phyloP scores from a whole-genome alignment of 1,139 yeast species.

The Pichia kudriavzevii region DNA sequence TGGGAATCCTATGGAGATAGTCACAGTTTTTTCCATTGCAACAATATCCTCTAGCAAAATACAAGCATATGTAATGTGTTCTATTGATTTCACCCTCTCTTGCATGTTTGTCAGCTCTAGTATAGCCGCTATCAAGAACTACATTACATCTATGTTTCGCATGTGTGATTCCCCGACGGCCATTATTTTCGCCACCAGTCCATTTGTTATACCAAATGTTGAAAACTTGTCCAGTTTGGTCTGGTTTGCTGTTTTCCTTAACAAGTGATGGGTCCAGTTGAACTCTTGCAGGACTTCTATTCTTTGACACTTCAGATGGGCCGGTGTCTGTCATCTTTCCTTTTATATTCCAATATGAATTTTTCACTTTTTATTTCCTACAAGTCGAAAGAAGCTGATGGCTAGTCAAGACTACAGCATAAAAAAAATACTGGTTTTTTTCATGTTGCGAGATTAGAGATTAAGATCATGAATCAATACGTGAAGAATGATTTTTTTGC shows the following conservation, averaged over 20 bases:
- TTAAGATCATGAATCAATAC: no score
- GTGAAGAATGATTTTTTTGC: no score
- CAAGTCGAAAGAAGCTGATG: no score
- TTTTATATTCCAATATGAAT: no score
- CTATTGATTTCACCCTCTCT: slow-evolving; percentile 29
- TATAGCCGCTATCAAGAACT: slow-evolving; percentile 62
- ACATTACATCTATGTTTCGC: slow-evolving; percentile 51
- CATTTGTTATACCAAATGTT: slow-evolving; percentile 87
- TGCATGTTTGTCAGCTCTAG: slow-evolving; percentile 48
- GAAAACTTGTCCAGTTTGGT: slow-evolving; percentile 73
- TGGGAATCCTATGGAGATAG: slow-evolving; percentile 73
- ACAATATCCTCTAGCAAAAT: slow-evolving; percentile 87
- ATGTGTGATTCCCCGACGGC: slow-evolving; percentile 27
- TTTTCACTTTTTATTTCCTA: no score
- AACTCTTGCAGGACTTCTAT: slow-evolving; percentile 48
- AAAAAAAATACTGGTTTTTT: no score
- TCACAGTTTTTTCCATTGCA: slow-evolving; percentile 67
- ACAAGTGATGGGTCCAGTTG: slow-evolving; percentile 67
- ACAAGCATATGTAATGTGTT: slow-evolving; percentile 54
- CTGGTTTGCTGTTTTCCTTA: slow-evolving; percentile 58
- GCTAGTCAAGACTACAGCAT: no score
- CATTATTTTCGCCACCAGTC: slow-evolving; percentile 61
- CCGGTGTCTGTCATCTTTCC: no score
- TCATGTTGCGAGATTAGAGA: slow-evolving; percentile 1
- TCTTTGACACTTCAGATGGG: no score